Evolutionary conservation across 139 green algal species (phyloP).

Genomic region (Chlorella sp.): DNA sequence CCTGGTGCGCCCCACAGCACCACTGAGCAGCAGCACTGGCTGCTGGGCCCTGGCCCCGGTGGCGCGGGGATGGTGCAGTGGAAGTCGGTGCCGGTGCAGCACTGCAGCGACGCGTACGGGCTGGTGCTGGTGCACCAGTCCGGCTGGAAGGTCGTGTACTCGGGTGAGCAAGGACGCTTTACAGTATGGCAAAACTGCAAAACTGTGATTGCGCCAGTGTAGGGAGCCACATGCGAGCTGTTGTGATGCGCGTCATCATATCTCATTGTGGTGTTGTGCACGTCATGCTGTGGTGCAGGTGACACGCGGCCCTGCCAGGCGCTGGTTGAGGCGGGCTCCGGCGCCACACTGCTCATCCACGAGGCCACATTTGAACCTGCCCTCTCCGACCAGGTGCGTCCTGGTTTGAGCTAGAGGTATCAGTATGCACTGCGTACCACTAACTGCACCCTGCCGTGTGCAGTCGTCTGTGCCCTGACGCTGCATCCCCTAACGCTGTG

Average conservation of each 20-base stretch:
- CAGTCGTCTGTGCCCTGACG: no score
- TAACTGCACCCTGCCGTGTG: no score
- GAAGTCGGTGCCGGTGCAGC: slow-evolving; percentile 48
- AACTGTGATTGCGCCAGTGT: slow-evolving; percentile 1
- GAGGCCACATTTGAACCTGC: slow-evolving; percentile 95
- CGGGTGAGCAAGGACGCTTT: slow-evolving; percentile 30
- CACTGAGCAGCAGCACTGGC: no score
- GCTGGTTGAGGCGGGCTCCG: slow-evolving; percentile 63
- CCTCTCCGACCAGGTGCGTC: slow-evolving; percentile 69
- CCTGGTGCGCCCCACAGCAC: no score
- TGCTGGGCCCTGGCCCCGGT: background rate
- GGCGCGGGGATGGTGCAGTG: slow-evolving; percentile 18
- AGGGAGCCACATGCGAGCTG: no score
- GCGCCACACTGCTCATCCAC: slow-evolving; percentile 89
- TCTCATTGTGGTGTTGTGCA: no score
- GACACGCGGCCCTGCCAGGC: slow-evolving; percentile 37
- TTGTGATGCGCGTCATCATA: no score
- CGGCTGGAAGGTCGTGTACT: slow-evolving; percentile 79
- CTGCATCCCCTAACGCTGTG: no score
- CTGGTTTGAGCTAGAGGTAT: no score
- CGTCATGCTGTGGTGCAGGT: slow-evolving; percentile 17
- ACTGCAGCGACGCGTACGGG: slow-evolving; percentile 68
- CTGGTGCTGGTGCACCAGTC: slow-evolving; percentile 48
- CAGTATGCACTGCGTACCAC: no score
- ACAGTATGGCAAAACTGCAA: slow-evolving; percentile 2